Base-by-base conservation (phyloP, 2,329 filamentous ascomycete species). In the Coccinonectria pachysandricola region DNA sequence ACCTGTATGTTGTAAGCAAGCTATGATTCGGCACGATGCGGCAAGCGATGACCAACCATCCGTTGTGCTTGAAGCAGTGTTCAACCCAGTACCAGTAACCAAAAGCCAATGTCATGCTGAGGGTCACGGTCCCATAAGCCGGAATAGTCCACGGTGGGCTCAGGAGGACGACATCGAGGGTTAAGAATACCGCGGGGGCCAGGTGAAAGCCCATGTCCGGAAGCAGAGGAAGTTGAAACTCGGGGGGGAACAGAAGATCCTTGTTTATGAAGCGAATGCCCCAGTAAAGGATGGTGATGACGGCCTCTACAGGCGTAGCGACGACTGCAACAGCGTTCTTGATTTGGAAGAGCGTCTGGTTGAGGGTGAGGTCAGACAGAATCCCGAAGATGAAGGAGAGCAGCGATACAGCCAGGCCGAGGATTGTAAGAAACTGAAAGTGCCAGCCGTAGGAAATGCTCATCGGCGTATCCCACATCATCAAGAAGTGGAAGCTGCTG, bases 31-130 rank as follows among this genome's bases (percentile, higher is more conserved):
- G n/a, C n/a, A n/a, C n/a, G n/a, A n/a, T n/a, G n/a, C n/a, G n/a
- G n/a, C n/a, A n/a, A n/a, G n/a, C n/a, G n/a, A 16, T 12, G 8
- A 56, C 68, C 50, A 48, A 75, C 71, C 63, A 71, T 46, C 76
- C 72, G 42, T 85, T 85, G 32, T 68, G 60, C 22, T 62, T 62
- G 42, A 71, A 81, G 56, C 79, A 85, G 13, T 72, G 63, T 53
- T 86, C 79, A 13, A 85, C 70, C 80, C 81, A 87, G 37, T 68
- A 68, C 79, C 79, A 87, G 52, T 87, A 87, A 3, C 56, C 49
- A 35, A 80, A 72, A 0, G 77, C 78, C 21, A 84, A 53, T 2
- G 39, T 48, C 8, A 66, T 65, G 37, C 71, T 75, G 14, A 80
- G 46, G 2, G 58, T 56, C 44, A 81, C 62, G 4, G 75, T 69